Percentiles rank a stretch among this genome's conserved stretches.
These are phyloP conservation scores for Heliosperma pusillum DNA, from an alignment of 148 eudicot species.

Conservation along the genomic window DNA sequence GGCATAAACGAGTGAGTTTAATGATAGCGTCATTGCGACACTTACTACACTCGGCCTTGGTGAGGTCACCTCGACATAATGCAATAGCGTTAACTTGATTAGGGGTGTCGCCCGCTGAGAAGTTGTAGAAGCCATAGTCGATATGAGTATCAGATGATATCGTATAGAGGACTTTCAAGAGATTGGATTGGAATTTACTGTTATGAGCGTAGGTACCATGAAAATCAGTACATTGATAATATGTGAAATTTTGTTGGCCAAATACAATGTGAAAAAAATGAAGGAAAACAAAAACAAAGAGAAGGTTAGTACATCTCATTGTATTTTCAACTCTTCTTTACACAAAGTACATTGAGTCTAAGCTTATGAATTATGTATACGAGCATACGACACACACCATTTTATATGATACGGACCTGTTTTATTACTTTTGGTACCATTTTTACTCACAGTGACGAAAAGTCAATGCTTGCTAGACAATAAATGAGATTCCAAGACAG, in stretches of 20 bases:
- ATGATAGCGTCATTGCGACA: conserved; percentile 12
- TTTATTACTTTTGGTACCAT: background rate
- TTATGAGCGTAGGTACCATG: conserved; percentile 11
- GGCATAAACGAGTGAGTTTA: background rate
- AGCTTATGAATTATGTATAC: background rate
- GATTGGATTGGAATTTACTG: conserved; percentile 14
- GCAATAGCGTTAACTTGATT: conserved; percentile 22
- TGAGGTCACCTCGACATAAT: conserved; percentile 12
- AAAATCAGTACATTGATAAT: background rate
- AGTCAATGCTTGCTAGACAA: background rate
- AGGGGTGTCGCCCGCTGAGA: conserved; percentile 26
- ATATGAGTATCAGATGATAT: conserved; percentile 22
- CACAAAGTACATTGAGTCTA: too few relatives aligned
- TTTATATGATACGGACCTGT: background rate
- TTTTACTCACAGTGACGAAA: background rate
- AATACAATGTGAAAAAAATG: background rate
- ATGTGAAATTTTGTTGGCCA: conserved; percentile 10
- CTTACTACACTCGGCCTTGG: background rate
- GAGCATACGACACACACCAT: too few relatives aligned
- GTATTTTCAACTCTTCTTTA: background rate
- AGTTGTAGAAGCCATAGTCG: conserved; percentile 39
- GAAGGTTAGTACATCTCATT: background rate
- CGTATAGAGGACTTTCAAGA: background rate
- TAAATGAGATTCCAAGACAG: conserved; percentile 9
- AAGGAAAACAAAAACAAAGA: background rate